Conservation (phyloP, 257 asterid species). For the Vinca minor region DNA sequence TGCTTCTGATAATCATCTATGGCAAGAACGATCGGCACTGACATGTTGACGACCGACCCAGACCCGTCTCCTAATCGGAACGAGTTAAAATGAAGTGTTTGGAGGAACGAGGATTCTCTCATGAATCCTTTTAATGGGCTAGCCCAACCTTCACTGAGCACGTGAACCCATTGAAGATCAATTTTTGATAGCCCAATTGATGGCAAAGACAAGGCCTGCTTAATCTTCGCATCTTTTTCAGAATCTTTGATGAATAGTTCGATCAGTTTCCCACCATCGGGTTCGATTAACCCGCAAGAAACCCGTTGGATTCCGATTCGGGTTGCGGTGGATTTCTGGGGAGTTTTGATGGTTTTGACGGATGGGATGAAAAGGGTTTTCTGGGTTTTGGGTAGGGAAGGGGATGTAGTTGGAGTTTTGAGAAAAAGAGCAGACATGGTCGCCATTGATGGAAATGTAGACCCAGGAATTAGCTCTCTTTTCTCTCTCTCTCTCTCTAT, state of each 20-base stretch:
- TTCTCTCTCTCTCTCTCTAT: slow-evolving; percentile 12
- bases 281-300: slow-evolving; percentile 50
- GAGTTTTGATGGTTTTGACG: slow-evolving; percentile 17
- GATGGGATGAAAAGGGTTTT: slow-evolving; percentile 33
- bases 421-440: slow-evolving; percentile 62
- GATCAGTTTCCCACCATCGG: slow-evolving; percentile 78
- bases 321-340: slow-evolving; percentile 18
- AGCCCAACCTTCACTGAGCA: slow-evolving; percentile 98
- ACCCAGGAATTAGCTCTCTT: neutral
- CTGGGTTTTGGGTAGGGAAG: slow-evolving; percentile 25
- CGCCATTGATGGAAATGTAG: slow-evolving; percentile 36
- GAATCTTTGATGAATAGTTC: slow-evolving; percentile 55
- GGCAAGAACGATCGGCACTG: slow-evolving; percentile 89
- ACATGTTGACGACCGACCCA: slow-evolving; percentile 81
- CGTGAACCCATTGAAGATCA: slow-evolving; percentile 95
- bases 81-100: slow-evolving; percentile 90
- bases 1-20: slow-evolving; percentile 60
- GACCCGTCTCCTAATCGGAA: slow-evolving; percentile 66
- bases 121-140: slow-evolving; percentile 91
- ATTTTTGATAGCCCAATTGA: slow-evolving; percentile 51
- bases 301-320: slow-evolving; percentile 29
- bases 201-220: slow-evolving; percentile 49
- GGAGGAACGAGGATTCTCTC: slow-evolving; percentile 97
- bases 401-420: slow-evolving; percentile 27
- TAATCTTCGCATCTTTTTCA: slow-evolving; percentile 35